Evolutionary conservation across 140 eudicot species (phyloP), one percentile per base, ranked within the genome.

Genomic region (Flaveria floridana): DNA sequence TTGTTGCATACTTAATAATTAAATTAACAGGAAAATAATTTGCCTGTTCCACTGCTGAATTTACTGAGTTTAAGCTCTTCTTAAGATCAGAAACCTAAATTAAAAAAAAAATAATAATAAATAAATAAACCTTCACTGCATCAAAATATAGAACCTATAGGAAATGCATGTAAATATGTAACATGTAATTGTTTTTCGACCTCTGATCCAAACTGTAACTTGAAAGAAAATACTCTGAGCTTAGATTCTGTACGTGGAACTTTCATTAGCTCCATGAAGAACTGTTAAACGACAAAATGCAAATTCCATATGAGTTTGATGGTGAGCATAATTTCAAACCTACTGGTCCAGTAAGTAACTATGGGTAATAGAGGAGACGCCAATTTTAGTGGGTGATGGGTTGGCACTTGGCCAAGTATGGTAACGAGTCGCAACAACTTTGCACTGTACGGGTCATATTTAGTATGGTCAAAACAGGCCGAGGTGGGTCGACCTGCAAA

Each of bases 171-270:
- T 57, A 18, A 37, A 56, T n/a, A 39, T 4, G 57, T 37, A 12
- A 34, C 69, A 30, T n/a, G 67, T 37, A 53, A 39, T 19, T 16
- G 14, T 28, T 50, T 47, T 26, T 18, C 75, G 18, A 89, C 97
- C 97, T 89, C 95, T 72, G 78, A 80, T 7, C 90, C 81, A 76
- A 89, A 92, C 21, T 81, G 81, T 25, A 92, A 84, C 74, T 82
- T 91, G 55, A 91, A 91, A 55, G 86, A 84, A 76, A 89, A 89
- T 51, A 89, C 97, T 85, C 85, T 70, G 50, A 91, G 85, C 78
- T 91, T 89, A 68, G 96, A 80, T 82, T 91, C 96, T 10, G 89
- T 91, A 23, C 97, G 89, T 73, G 97, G 96, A 52, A 91, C 97
- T 82, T 91, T 89, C 96, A 91, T 89, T 79, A 91, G 74, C 86